These are phyloP conservation scores for Arctostaphylos glauca DNA, from an alignment of 148 eudicot species.

Conservation along the genomic window DNA sequence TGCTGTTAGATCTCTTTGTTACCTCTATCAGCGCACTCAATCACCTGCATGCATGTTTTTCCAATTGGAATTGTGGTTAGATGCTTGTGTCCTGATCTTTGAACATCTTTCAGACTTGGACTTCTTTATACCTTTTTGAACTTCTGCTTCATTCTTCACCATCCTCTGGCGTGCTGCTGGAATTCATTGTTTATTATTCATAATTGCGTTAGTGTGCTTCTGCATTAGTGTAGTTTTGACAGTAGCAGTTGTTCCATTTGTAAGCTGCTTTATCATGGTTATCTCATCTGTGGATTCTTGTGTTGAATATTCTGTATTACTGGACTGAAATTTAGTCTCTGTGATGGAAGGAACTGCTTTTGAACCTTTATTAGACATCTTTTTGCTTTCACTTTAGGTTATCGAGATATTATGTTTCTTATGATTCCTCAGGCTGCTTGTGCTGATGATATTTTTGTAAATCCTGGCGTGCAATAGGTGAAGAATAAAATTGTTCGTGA, in stretches of 20 bases:
- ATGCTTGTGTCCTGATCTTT: neutral
- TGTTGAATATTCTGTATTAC: neutral
- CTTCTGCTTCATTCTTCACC: neutral
- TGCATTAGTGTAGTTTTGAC: neutral
- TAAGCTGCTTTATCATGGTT: conserved; percentile 2
- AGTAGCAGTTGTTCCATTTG: neutral
- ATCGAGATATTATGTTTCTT: neutral
- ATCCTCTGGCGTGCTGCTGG: neutral
- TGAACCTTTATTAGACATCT: neutral
- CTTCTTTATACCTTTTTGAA: neutral
- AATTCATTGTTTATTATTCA: neutral
- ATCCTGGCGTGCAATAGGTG: conserved; percentile 44
- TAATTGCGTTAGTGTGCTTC: neutral
- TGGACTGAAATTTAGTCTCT: neutral
- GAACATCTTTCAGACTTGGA: neutral
- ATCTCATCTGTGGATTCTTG: neutral
- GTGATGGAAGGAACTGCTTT: neutral
- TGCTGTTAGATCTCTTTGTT: conserved; percentile 1
- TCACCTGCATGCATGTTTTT: neutral
- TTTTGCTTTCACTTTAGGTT: neutral
- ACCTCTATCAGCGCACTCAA: neutral
- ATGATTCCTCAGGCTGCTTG: neutral
- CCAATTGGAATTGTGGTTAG: neutral
- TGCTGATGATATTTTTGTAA: neutral
- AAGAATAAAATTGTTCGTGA: conserved; percentile 93